Evolutionary conservation across 495 filamentous ascomycete species (phyloP), one percentile per base, ranked within the genome.

Genomic region (Aspergillus cavernicola): DNA sequence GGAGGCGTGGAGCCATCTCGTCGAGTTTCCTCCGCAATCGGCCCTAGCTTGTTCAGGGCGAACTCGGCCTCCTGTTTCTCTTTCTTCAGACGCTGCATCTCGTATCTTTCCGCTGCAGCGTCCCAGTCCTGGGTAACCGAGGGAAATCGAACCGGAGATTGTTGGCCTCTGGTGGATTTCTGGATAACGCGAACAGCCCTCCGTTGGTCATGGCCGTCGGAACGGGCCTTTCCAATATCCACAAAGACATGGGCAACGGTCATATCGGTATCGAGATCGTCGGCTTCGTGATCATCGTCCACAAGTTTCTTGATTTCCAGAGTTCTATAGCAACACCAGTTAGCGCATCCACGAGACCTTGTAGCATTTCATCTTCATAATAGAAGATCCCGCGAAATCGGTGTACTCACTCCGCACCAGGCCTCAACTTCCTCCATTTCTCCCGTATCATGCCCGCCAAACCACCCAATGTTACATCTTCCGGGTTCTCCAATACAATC

Each of bases 161-260:
- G 52, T 1, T 38, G 7, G 6, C 53, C 24, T 8, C 40, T 7
- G 22, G 22, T 24, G 0, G 67, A 63, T 16, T 58, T 67, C 44
- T 67, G 68, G 20, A 73, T 61, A 7, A 74, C 69, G 2, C 66
- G 60, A 0, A 73, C 67, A 4, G 55, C 63, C 2, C 61, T 68
- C 11, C 53, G 57, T 57, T 76, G 73, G 53, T 76, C 73, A 42
- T 56, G 58, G 7, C 65, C 67, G 41, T 73, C 67, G 9, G 45
- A 23, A 6, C 53, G 61, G 9, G 63, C 68, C 32, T 66, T 70
- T 0, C 70, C 73, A 15, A 52, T 57, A 19, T 76, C 63, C 4
- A 76, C 66, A 31, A 68, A 76, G 2, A 74, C 67, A 49, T 72
- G 66, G 1, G 67, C 66, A 6, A 74, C 70, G 0, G 68, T 66